Evolutionary conservation across 495 filamentous ascomycete species (phyloP).

Genomic region (Usnea hakonensis): DNA sequence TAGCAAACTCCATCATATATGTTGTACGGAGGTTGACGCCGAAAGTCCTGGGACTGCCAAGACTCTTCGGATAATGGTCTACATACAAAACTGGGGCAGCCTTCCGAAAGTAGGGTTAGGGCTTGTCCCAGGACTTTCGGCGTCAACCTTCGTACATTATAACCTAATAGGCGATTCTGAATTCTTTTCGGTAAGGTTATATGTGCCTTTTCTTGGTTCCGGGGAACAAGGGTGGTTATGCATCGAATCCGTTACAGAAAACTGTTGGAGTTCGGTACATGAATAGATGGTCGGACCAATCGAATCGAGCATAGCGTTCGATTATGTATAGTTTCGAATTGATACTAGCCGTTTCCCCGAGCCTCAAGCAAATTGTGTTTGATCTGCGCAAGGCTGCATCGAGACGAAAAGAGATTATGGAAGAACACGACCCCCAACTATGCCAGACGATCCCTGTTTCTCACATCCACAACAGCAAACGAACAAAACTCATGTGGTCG

Average conservation of each 20-base stretch:
- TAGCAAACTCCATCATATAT: too few species aligned
- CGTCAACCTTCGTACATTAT: too few species aligned
- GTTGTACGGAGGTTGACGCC: too few species aligned
- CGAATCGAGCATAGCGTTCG: conserved; percentile 1
- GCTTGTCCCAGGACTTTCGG: too few species aligned
- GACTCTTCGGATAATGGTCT: too few species aligned
- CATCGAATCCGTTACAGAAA: background rate
- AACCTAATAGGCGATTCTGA: too few species aligned
- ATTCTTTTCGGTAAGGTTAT: background rate
- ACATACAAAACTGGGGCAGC: too few species aligned
- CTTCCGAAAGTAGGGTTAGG: too few species aligned
- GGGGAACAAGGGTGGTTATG: background rate
- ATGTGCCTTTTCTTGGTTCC: conserved; percentile 1
- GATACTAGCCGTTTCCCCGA: conserved; percentile 6
- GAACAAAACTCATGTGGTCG: conserved; percentile 3
- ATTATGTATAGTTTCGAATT: conserved; percentile 2
- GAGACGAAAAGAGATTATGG: background rate
- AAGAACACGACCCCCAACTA: conserved; percentile 1
- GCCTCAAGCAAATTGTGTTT: background rate
- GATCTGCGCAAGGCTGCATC: conserved; percentile 1
- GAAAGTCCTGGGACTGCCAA: too few species aligned
- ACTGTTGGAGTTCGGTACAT: background rate
- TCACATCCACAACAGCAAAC: conserved; percentile 4
- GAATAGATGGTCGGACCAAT: background rate
- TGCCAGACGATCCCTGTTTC: background rate